phyloP scores from a whole-genome alignment of 1,284 basidiomycete genomes.

The Puccinia polysora region DNA sequence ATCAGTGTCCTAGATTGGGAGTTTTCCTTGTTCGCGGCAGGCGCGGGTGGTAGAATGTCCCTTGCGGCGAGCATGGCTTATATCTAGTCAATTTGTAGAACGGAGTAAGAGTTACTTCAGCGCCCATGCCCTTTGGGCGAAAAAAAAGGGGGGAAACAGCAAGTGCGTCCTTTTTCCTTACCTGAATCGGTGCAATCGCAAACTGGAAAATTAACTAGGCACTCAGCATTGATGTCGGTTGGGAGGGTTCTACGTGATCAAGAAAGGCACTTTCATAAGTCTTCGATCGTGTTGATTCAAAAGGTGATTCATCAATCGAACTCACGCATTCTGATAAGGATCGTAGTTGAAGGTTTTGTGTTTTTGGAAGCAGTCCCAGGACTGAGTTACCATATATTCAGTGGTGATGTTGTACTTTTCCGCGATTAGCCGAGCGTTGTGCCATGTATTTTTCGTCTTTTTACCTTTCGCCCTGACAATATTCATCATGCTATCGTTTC shows the following conservation, averaged over 20 bases:
- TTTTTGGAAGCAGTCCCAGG: slow-evolving; percentile 40
- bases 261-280: background rate
- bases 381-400: slow-evolving; percentile 43
- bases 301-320: background rate
- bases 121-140: background rate
- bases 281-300: background rate
- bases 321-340: slow-evolving; percentile 41
- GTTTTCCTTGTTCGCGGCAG: slow-evolving; percentile 40
- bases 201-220: slow-evolving; percentile 40
- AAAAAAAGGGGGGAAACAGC: background rate
- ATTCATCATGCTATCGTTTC: slow-evolving; percentile 45
- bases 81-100: background rate
- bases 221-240: slow-evolving; percentile 29
- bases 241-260: slow-evolving; percentile 18
- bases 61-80: slow-evolving; percentile 23
- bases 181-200: slow-evolving; percentile 41
- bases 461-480: slow-evolving; percentile 40
- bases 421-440: slow-evolving; percentile 33
- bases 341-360: slow-evolving; percentile 38
- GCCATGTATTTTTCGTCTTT: slow-evolving; percentile 41
- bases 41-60: slow-evolving; percentile 32
- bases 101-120: background rate
- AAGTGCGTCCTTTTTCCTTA: background rate
- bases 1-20: slow-evolving; percentile 39
- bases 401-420: slow-evolving; percentile 37